A percentile compares a stretch with the other conserved stretches of the same genome.
These are phyloP conservation scores for Parmelia sp. DNA, from an alignment of 495 filamentous ascomycete genomes.

Conservation along the genomic window DNA sequence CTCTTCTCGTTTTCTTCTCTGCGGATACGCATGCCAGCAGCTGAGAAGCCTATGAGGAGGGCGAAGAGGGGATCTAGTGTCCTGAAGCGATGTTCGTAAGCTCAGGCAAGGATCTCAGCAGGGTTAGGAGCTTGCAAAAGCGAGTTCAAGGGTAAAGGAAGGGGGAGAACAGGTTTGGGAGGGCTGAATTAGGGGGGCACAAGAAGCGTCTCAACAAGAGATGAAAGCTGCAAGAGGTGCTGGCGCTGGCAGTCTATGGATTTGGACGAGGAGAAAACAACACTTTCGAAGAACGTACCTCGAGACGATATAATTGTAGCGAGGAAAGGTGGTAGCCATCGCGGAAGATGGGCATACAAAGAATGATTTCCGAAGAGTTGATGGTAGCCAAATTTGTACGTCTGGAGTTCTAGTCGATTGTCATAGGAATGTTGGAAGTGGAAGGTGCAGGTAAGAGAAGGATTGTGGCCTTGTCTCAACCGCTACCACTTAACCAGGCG, in stretches of 20 bases:
- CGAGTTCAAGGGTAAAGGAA: not conserved
- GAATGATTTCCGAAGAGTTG: not conserved
- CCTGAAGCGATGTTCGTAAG: conserved; percentile 35
- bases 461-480: not conserved
- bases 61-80: conserved; percentile 82
- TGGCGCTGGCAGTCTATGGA: not conserved
- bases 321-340: conserved; percentile 14
- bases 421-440: not conserved
- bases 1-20: conserved; percentile 69
- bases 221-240: not conserved
- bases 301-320: conserved; percentile 22
- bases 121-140: not conserved
- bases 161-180: not conserved
- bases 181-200: not conserved
- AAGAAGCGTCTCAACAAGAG: not conserved
- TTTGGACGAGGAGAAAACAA: not conserved
- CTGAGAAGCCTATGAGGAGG: conserved; percentile 63
- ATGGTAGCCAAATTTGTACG: not conserved
- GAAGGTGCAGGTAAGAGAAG: not conserved
- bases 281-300: not conserved
- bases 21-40: conserved; percentile 54
- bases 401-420: not conserved
- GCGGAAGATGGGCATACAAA: not conserved
- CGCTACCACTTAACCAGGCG: not conserved
- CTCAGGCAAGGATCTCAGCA: not conserved